Evolutionary conservation across 306 rosid genomes (phyloP), one percentile per base, ranked within the genome.

Genomic region (Rosa multiflora): DNA sequence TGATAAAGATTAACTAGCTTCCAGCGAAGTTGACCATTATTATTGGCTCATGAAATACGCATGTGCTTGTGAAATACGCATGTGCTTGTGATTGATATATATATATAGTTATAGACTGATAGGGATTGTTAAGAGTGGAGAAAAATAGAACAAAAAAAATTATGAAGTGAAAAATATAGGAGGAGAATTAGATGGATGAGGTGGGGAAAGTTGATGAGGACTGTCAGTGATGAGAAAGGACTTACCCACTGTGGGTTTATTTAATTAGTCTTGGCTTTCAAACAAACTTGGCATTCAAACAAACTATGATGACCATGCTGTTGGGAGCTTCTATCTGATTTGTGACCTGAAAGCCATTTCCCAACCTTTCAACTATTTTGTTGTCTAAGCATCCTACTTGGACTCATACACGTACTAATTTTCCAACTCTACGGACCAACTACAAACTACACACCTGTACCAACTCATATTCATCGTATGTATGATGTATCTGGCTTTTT

Each of bases 331-430:
- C 87, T 66, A 81, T 82, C 80, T 63, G 87, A 83, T 78, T 42
- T 3, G 79, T 77, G 83, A 81, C 83, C 82, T 83, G 97, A 94
- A 87, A 92, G 86, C 83, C 88, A 89, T 90, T 78, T 63, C 93
- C 64, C 98, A 92, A 87, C 97, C 79, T 85, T 59, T 3, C 58
- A 14, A 64, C 23, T 82, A 46, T 74, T 83, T 82, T 84, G 86
- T 26, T 32, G 51, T 42, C 87, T 82, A 90, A 90, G 79, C 90
- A 81, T 85, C 75, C 81, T 20, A 44, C 6, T 46, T 5, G 49
- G 32, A 6, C 43, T 42, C 55, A 10, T 61, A 43, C 73, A 69
- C 73, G 70, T 66, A 35, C 9, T 17, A 17, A 15, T 37, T 35
- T 17, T 66, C 46, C 46, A 35, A 6, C 11, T 17, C 42, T 14